Conservation (phyloP, 148 eudicot species). For the Diospyros lotus region DNA sequence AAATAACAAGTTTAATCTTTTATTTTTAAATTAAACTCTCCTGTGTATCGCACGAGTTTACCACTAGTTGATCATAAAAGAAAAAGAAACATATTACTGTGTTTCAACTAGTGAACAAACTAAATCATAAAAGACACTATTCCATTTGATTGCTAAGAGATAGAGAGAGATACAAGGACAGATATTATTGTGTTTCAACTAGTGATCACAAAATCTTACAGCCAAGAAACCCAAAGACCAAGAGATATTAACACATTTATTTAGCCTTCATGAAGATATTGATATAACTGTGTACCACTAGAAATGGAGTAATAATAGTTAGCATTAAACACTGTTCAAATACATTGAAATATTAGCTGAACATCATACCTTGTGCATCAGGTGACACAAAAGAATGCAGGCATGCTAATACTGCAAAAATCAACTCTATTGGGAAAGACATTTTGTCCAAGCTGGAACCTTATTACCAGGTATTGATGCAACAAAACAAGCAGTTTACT, state of each 20-base stretch:
- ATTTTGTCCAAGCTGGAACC: background rate
- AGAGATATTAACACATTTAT: background rate
- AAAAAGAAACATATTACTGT: too few species aligned
- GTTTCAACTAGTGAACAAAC: too few species aligned
- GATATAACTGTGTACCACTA: background rate
- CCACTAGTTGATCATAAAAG: too few species aligned
- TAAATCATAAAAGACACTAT: too few species aligned
- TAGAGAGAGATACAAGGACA: too few species aligned
- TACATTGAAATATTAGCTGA: background rate
- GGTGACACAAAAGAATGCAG: conserved; percentile 37
- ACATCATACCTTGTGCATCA: conserved; percentile 61
- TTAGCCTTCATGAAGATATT: background rate
- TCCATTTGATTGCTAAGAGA: too few species aligned
- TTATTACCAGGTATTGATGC: conserved; percentile 6
- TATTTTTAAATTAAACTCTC: too few species aligned
- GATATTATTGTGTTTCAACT: background rate
- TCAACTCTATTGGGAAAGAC: conserved; percentile 33
- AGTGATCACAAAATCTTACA: background rate
- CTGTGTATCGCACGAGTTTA: too few species aligned
- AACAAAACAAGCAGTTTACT: conserved; percentile 7
- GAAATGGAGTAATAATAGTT: conserved; percentile 6
- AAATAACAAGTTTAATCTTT: too few species aligned
- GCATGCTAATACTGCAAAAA: conserved; percentile 33
- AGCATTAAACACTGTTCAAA: background rate
- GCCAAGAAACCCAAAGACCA: background rate